Conservation (phyloP, 2,329 filamentous ascomycete genomes). For the Tolypocladium ophioglossoides region DNA sequence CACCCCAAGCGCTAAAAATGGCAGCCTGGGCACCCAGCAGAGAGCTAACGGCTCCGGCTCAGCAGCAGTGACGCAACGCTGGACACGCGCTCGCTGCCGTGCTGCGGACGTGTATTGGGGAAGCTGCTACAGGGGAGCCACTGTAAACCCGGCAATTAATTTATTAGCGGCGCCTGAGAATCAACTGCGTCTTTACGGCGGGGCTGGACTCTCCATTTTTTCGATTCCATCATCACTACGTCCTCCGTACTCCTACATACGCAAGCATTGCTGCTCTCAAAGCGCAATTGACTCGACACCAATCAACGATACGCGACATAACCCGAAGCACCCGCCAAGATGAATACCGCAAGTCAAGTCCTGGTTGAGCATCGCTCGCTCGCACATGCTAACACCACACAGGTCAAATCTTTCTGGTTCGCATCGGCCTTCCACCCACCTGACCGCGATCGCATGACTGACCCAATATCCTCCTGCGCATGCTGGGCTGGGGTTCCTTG, state of each 20-base stretch:
- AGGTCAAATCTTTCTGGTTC: slow-evolving; percentile 60
- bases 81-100: too few relatives aligned
- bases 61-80: background rate
- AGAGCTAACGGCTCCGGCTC: too few relatives aligned
- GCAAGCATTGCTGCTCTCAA: too few relatives aligned
- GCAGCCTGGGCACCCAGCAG: background rate
- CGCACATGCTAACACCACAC: slow-evolving; percentile 2
- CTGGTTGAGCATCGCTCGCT: background rate
- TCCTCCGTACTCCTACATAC: too few relatives aligned
- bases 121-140: too few relatives aligned
- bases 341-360: slow-evolving; percentile 42
- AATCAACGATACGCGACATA: background rate
- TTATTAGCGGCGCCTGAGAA: background rate
- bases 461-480: slow-evolving; percentile 23
- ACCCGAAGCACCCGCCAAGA: slow-evolving; percentile 15
- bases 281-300: background rate
- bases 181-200: background rate
- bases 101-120: too few relatives aligned
- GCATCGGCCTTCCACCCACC: slow-evolving; percentile 8
- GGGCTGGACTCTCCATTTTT: background rate
- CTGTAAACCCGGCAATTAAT: too few relatives aligned
- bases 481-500: slow-evolving; percentile 86
- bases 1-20: background rate
- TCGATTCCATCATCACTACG: background rate
- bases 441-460: background rate